Percentiles rank a stretch among this genome's conserved stretches.
Evolutionary conservation across 106 monocot species (phyloP).

Genomic region (Amphibolis antarctica): DNA sequence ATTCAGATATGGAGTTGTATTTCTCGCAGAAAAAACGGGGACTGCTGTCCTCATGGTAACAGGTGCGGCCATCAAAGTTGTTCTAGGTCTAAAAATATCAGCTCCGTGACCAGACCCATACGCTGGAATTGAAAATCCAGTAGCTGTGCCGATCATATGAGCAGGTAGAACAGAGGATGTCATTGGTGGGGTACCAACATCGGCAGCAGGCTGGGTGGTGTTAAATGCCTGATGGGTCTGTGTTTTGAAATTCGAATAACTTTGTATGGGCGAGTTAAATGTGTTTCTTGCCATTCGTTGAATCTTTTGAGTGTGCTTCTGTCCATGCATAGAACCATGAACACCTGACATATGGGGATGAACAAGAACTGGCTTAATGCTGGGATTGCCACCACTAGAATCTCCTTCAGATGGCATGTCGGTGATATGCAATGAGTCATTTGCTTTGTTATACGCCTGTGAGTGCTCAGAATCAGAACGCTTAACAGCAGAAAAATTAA

Average conservation of each 20-base stretch:
- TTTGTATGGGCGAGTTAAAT: background rate
- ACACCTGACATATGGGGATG: background rate
- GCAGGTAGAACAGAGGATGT: background rate
- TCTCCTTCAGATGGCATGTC: conserved; percentile 3
- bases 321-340: background rate
- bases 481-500: background rate
- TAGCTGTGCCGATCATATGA: background rate
- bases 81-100: conserved; percentile 4
- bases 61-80: conserved; percentile 23
- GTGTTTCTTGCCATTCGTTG: background rate
- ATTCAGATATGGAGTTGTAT: background rate
- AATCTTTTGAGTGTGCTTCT: conserved; percentile 2
- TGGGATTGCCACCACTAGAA: background rate
- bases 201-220: background rate
- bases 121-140: background rate
- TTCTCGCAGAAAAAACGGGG: background rate
- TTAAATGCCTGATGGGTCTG: background rate
- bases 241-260: background rate
- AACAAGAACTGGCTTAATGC: background rate
- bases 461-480: background rate
- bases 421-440: background rate
- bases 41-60: conserved; percentile 30
- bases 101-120: background rate
- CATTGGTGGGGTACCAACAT: background rate
- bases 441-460: conserved; percentile 3